A percentile compares a stretch with the other conserved stretches of the same genome.
These are phyloP conservation scores for Cladophialophora carrionii DNA, from an alignment of 2,329 filamentous ascomycete species.

Conservation along the genomic window DNA sequence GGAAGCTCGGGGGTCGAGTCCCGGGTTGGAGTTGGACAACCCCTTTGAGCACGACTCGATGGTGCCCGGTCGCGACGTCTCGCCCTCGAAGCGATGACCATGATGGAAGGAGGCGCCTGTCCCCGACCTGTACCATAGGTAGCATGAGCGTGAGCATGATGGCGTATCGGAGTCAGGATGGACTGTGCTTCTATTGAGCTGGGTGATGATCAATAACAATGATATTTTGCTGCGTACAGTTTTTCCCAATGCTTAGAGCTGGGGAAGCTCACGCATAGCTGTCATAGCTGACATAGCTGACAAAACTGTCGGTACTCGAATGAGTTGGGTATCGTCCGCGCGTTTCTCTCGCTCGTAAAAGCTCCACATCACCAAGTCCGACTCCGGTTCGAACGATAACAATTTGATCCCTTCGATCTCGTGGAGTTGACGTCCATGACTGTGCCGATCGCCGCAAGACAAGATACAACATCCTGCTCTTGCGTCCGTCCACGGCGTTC, in stretches of 20 bases:
- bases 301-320: not conserved
- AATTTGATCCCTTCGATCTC: not conserved
- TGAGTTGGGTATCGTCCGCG: not conserved
- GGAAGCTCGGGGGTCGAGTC: conserved; percentile 4
- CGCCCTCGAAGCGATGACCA: conserved; percentile 5
- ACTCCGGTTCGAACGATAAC: not conserved
- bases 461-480: not conserved
- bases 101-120: not conserved
- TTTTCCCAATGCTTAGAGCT: not conserved
- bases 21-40: conserved; percentile 4
- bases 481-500: not conserved
- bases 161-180: not conserved
- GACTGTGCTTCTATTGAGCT: not conserved
- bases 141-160: not conserved
- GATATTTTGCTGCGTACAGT: not conserved
- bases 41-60: conserved; percentile 10
- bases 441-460: not conserved
- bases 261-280: not conserved
- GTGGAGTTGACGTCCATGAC: not conserved
- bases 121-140: not conserved
- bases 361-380: not conserved
- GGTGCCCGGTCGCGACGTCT: not conserved
- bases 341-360: not conserved
- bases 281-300: not conserved
- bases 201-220: not conserved